phyloP scores from a whole-genome alignment of 371 early-diverging fungal species.

The Umbelopsis sp. region DNA sequence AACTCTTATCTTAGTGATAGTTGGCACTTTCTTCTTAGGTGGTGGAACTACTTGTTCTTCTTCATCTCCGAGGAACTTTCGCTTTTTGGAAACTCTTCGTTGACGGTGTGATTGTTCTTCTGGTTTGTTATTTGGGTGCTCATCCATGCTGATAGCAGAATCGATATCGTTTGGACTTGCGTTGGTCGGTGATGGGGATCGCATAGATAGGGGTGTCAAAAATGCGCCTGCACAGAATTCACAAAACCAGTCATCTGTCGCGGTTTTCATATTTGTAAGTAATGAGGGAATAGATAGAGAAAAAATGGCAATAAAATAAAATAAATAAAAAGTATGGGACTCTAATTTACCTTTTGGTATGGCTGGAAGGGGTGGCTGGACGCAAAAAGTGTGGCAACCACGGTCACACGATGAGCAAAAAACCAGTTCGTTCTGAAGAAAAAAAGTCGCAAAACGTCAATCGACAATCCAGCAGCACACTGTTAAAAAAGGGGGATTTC shows the following conservation, averaged over 20 bases:
- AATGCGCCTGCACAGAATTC: slow-evolving; percentile 36
- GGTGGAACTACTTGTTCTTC: slow-evolving; percentile 7
- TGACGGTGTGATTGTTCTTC: neutral
- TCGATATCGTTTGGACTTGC: neutral
- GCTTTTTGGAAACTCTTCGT: slow-evolving; percentile 2
- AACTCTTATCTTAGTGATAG: no score
- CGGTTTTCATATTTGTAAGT: neutral
- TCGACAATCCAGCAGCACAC: neutral
- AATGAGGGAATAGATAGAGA: no score
- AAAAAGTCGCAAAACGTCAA: neutral
- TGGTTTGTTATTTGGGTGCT: neutral
- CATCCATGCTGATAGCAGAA: slow-evolving; percentile 8
- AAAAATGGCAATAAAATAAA: neutral
- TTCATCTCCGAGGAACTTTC: slow-evolving; percentile 20
- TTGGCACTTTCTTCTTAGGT: neutral
- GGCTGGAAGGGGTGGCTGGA: slow-evolving; percentile 30
- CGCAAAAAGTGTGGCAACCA: slow-evolving; percentile 42
- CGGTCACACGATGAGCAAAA: slow-evolving; percentile 43
- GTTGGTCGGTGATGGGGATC: slow-evolving; percentile 23
- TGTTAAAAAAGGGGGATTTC: neutral
- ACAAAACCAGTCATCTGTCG: slow-evolving; percentile 47
- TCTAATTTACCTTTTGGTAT: slow-evolving; percentile 41
- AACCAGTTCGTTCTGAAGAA: slow-evolving; percentile 34
- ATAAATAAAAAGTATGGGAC: slow-evolving; percentile 3
- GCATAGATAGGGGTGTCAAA: slow-evolving; percentile 31